Conservation (phyloP, 179 eudicot genomes). For the Carnegiea gigantea region DNA sequence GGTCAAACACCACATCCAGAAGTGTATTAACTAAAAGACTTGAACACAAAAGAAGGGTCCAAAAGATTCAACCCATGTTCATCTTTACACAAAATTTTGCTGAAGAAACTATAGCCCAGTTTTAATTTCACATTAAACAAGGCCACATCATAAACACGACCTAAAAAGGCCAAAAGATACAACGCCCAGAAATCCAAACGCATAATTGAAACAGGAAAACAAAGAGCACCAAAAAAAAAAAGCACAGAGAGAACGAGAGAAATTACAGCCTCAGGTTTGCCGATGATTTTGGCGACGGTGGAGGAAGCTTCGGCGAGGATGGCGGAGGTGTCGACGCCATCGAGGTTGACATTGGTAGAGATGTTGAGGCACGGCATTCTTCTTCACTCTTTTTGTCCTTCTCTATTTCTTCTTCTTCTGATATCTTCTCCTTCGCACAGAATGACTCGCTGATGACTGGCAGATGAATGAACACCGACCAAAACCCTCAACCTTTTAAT, state of each 20-base stretch:
- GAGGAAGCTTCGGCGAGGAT: slow-evolving; percentile 48
- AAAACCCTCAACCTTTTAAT: no score
- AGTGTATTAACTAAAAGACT: no score
- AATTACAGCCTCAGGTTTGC: slow-evolving; percentile 31
- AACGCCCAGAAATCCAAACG: no score
- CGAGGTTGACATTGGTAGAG: slow-evolving; percentile 46
- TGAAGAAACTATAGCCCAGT: background rate
- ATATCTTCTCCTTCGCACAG: background rate
- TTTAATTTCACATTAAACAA: background rate
- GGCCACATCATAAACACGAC: background rate
- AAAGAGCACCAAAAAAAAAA: background rate
- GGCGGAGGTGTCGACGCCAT: slow-evolving; percentile 48
- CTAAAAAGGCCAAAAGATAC: no score
- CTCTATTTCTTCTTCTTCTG: background rate
- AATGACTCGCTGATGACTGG: background rate
- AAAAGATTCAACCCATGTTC: background rate
- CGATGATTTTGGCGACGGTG: slow-evolving; percentile 38
- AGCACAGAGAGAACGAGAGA: background rate
- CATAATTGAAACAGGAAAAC: background rate
- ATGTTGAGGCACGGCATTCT: slow-evolving; percentile 52
- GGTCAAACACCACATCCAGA: background rate
- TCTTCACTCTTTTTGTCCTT: background rate
- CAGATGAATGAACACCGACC: background rate
- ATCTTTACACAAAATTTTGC: background rate
- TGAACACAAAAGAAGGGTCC: background rate